Evolutionary conservation across 805 yeast species (phyloP), one percentile per base, ranked within the genome.

Genomic region (Saccharomycopsis fodiens): DNA sequence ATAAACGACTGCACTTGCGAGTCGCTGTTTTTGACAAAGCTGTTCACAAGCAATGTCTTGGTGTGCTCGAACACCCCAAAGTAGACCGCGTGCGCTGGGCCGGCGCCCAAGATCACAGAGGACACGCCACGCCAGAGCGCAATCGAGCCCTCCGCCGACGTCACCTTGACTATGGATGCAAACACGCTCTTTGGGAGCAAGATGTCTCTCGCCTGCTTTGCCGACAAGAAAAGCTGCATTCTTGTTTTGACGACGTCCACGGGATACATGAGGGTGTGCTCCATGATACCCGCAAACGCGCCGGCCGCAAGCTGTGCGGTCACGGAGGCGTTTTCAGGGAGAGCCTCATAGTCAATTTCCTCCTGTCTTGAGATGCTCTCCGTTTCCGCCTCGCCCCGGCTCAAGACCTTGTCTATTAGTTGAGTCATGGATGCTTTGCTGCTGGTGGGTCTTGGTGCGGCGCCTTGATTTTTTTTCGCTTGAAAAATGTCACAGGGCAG

Each of bases 231-330:
- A 44, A 82, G 78, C 62, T 91, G 98, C 91, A 91, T 86, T 59
- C 98, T 72, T 4, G 97, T 93, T 68, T 91, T 91, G 55, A 91
- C 75, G n/a, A 95, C 91, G 62, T 91, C 98, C 35, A 91, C 79
- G 1, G 98, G 98, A 61, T 80, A 91, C 96, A 91, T 87, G 38
- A 91, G 87, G 1, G 96, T 80, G 64, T 91, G 98, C 62, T 91
- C 98, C 97, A 91, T 86, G 46, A 93, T 86, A 22, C 98, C 98
- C n/a, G 98, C 97, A 66, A 88, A 85, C 0, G 97, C 97, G 8
- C 98, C 98, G 1, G 97, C 97, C 10, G 78, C 60, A 50, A 91
- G 72, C 60, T 89, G 95, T 3, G 95, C 85, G 3, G 78, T 60
- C 45, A 93, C 66, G 1, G 96, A 80, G 8, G 96, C 88, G 57